phyloP scores from a whole-genome alignment of 192 early-diverging fungal species.

The Lunasporangiospora selenospora region DNA sequence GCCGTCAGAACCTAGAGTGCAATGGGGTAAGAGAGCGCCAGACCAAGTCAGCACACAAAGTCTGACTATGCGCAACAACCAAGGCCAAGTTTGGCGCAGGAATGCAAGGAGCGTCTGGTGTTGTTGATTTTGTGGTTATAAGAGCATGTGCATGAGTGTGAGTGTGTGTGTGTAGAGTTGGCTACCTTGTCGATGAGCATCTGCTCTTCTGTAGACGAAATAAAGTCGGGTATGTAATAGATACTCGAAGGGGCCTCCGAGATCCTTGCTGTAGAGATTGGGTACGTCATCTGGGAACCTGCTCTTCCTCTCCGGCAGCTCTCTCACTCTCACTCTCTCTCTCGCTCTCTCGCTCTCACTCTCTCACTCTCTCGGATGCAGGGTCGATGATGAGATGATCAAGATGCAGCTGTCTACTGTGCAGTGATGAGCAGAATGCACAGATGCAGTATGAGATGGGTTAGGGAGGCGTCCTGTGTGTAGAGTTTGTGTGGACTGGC shows the following conservation, averaged over 20 bases:
- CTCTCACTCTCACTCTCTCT: conserved; percentile 1
- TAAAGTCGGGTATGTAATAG: conserved; percentile 53
- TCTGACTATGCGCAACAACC: too few species aligned
- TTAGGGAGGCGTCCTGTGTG: not conserved
- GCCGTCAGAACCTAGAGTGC: conserved; percentile 53
- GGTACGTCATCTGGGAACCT: conserved; percentile 11
- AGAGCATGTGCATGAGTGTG: too few species aligned
- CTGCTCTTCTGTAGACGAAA: conserved; percentile 41
- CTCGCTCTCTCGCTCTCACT: too few species aligned
- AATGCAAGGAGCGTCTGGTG: too few species aligned
- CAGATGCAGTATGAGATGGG: too few species aligned
- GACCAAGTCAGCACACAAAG: not conserved
- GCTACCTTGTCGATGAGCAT: conserved; percentile 44
- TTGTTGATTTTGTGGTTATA: too few species aligned
- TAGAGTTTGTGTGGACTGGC: not conserved
- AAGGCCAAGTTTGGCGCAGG: too few species aligned
- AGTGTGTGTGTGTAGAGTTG: too few species aligned
- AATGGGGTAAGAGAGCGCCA: too few species aligned
- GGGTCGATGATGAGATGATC: too few species aligned
- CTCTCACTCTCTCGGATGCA: too few species aligned
- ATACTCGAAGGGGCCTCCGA: conserved; percentile 29
- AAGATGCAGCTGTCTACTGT: not conserved
- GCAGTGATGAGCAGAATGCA: too few species aligned
- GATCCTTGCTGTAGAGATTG: conserved; percentile 5
- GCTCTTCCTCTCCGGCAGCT: not conserved